Base-by-base conservation (phyloP, 148 eudicot species). In the Camellia granthamiana region DNA sequence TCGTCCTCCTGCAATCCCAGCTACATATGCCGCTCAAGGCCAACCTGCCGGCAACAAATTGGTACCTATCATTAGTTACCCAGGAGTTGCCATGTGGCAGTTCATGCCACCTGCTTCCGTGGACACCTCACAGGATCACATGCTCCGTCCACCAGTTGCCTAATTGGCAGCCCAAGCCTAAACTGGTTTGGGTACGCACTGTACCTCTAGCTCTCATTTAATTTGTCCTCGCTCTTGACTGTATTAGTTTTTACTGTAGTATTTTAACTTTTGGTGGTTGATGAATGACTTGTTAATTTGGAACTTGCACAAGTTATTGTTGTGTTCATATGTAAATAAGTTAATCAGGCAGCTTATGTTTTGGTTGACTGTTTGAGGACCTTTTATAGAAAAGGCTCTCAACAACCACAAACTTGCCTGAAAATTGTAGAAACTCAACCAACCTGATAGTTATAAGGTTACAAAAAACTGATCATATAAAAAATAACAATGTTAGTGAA, bases 71-170 rank as follows among this genome's bases (percentile, higher is more conserved):
- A 77, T 92, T 60, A 79, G 92, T 76, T 92, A 90, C 86, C 96
- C 96, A 0, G 92, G 93, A 78, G 89, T 90, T 30, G 92, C 92
- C 78, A 92, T 92, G 96, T 92, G 96, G 96, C 96, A 90, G 83
- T 92, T 92, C 86, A 88, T 92, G 96, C 93, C 96, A 7, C 91
- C 93, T 58, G 90, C 93, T 74, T 84, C 91, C 3, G 96, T 92
- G 12, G 96, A 92, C 77, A 90, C 96, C 75, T 90, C 96, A 2
- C 92, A 90, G 81, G 93, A 92, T 86, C 93, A 92, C 14, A 88
- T 78, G 19, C 91, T 92, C 56, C 93, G 92, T 64, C 93, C 96
- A 14, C 97, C 94, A 0, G 93, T 90, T 67, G 97, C 94, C 72
- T 92, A 87, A 86, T 59, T 62, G 80, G 67, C 52, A 72, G 55